These are phyloP conservation scores for Jaltomata sinuosa DNA, from an alignment of 257 asterid species.

Conservation along the genomic window DNA sequence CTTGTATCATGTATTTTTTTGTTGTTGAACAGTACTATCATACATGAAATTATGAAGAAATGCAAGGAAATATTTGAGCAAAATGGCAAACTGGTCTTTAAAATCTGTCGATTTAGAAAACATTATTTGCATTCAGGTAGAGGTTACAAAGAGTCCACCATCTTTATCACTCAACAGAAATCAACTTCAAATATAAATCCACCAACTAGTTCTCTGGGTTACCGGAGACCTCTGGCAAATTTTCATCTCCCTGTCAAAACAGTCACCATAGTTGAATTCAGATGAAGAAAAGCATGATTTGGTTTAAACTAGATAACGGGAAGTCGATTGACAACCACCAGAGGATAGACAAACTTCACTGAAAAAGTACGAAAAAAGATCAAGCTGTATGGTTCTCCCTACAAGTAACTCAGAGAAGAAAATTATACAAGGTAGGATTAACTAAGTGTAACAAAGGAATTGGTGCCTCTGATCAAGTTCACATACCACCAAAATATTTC, in stretches of 20 bases:
- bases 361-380: neutral
- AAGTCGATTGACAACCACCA: neutral
- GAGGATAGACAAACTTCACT: neutral
- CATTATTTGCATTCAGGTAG: slow-evolving; percentile 2
- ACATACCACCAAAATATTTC: neutral
- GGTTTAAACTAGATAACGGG: neutral
- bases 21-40: too few relatives aligned
- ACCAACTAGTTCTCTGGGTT: neutral
- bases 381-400: neutral
- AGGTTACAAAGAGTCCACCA: neutral
- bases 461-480: neutral
- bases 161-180: slow-evolving; percentile 4
- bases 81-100: neutral
- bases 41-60: neutral
- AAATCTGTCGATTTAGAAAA: neutral
- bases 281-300: neutral
- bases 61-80: neutral
- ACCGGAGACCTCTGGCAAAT: neutral
- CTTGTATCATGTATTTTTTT: too few relatives aligned
- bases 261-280: neutral
- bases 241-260: neutral
- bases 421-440: neutral
- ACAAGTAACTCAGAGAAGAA: neutral
- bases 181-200: neutral
- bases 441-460: neutral